These are phyloP conservation scores for Eucalyptus marginata DNA, from an alignment of 345 rosid genomes.

Conservation along the genomic window DNA sequence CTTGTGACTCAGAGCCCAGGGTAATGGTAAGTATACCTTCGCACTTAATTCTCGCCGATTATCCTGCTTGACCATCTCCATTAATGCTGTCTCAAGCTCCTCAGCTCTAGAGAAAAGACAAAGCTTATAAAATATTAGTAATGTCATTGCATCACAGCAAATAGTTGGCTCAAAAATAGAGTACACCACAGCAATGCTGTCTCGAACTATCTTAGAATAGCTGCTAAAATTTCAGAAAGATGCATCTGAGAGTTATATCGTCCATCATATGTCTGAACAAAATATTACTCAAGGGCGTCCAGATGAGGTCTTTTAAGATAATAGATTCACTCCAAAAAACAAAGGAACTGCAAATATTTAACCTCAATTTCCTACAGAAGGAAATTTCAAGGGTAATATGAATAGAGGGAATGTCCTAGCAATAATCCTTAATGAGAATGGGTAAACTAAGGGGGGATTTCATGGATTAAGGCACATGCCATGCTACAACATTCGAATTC, in stretches of 20 bases:
- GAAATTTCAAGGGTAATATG: neutral
- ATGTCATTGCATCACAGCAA: neutral
- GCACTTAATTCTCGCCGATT: constrained; percentile 94
- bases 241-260: neutral
- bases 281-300: neutral
- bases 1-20: neutral
- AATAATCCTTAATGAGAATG: neutral
- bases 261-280: neutral
- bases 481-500: neutral
- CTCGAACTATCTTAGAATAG: neutral
- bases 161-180: neutral
- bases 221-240: neutral
- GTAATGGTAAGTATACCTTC: constrained; percentile 30
- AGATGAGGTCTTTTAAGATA: neutral
- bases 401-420: neutral
- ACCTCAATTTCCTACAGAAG: neutral
- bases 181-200: neutral
- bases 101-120: constrained; percentile 61
- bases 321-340: neutral
- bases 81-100: constrained; percentile 97
- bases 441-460: neutral
- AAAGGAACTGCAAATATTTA: neutral
- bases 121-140: neutral
- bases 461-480: neutral
- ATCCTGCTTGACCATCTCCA: constrained; percentile 99